Conservation (phyloP, 2,329 filamentous ascomycete genomes). For the Daldinia sp. region DNA sequence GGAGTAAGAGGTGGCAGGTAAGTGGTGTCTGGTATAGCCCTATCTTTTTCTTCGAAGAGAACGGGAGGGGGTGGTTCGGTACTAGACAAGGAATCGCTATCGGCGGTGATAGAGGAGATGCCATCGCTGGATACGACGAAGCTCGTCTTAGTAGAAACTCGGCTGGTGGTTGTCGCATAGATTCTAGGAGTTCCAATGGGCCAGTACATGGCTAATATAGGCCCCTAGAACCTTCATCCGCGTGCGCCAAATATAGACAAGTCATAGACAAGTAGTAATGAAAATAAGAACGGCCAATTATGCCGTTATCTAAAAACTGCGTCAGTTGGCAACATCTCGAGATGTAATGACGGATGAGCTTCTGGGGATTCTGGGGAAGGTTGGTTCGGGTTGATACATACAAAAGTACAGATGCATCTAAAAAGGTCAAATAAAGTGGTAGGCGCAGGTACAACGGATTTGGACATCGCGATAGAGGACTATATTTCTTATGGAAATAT, state of each 20-base stretch:
- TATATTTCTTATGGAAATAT: no score
- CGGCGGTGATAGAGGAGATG: slow-evolving; percentile 52
- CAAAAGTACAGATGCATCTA: neutral
- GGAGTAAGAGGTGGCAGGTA: slow-evolving; percentile 49
- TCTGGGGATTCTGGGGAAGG: neutral
- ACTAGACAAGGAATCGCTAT: slow-evolving; percentile 45
- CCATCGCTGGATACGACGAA: slow-evolving; percentile 69
- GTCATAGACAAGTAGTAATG: slow-evolving; percentile 18
- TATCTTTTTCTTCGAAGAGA: slow-evolving; percentile 41
- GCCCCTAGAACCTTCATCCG: slow-evolving; percentile 48
- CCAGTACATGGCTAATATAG: slow-evolving; percentile 79
- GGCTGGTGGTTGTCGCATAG: slow-evolving; percentile 78
- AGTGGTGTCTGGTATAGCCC: slow-evolving; percentile 46
- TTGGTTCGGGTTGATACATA: slow-evolving; percentile 1
- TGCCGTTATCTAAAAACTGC: slow-evolving; percentile 29
- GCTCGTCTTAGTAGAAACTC: slow-evolving; percentile 56
- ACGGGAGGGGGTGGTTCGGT: slow-evolving; percentile 37
- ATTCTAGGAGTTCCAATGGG: slow-evolving; percentile 84
- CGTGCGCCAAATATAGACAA: slow-evolving; percentile 30
- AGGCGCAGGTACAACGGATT: neutral
- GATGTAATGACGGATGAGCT: slow-evolving; percentile 17
- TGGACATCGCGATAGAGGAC: neutral
- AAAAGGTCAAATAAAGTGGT: neutral
- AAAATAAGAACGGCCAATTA: slow-evolving; percentile 25
- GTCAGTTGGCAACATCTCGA: slow-evolving; percentile 27